Evolutionary conservation across 78 protist species (phyloP).

Genomic region (Dictyostelium purpureum): DNA sequence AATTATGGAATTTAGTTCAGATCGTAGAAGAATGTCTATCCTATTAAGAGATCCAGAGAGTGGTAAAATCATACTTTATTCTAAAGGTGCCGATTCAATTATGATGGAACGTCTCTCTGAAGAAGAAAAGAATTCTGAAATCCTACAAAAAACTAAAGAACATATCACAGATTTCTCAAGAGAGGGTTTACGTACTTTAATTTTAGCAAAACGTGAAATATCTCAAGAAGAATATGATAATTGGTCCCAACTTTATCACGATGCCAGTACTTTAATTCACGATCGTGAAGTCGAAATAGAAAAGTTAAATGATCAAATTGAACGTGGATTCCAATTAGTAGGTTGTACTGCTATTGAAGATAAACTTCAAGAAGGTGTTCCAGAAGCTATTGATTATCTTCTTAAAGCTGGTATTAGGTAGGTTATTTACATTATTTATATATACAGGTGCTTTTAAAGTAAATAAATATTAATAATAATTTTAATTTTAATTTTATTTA

Average conservation of each 20-base stretch:
- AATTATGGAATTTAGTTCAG: slow-evolving; percentile 73
- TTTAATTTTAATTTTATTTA: too few relatives aligned
- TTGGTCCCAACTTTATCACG: slow-evolving; percentile 47
- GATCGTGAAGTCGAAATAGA: slow-evolving; percentile 44
- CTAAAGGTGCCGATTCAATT: slow-evolving; percentile 80
- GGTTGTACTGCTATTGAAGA: slow-evolving; percentile 95
- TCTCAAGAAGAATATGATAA: slow-evolving; percentile 14
- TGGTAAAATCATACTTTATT: slow-evolving; percentile 3
- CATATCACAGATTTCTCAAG: slow-evolving; percentile 67
- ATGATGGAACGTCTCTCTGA: slow-evolving; percentile 24
- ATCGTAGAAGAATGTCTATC: slow-evolving; percentile 76
- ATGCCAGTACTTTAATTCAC: slow-evolving; percentile 3
- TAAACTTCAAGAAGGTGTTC: slow-evolving; percentile 89
- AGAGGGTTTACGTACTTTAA: slow-evolving; percentile 91
- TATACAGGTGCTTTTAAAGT: background rate
- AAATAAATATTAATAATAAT: slow-evolving; percentile 69
- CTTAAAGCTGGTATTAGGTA: slow-evolving; percentile 18
- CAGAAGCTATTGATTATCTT: slow-evolving; percentile 82
- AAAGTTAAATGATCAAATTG: slow-evolving; percentile 55
- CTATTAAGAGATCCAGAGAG: slow-evolving; percentile 14
- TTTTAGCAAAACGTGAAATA: slow-evolving; percentile 79
- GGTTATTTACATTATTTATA: background rate
- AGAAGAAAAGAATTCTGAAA: background rate
- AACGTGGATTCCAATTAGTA: slow-evolving; percentile 61
- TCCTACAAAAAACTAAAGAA: background rate